Evolutionary conservation across 768 basidiomycete genomes (phyloP), one percentile per base, ranked within the genome.

Genomic region (Mycena galericulata): DNA sequence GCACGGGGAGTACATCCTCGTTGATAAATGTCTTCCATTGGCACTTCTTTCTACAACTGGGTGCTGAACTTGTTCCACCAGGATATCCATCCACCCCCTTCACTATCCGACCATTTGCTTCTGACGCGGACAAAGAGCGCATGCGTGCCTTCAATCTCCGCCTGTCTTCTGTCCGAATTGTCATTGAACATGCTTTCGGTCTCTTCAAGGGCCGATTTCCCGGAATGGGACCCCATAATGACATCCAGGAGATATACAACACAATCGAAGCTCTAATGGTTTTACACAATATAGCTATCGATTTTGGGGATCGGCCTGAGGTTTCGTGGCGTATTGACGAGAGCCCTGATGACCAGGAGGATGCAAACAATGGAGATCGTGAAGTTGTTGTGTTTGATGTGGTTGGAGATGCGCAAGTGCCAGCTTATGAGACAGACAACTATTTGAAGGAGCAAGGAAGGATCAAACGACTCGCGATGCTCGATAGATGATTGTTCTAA

Each of bases 111-210:
- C 77, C 77, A 12, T 78, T 76, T 61, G 65, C 4, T 14, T 14
- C 24, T 8, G 17, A n/a, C n/a, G n/a, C 18, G 29, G 62, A 68
- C 6, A 34, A 64, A n/a, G 18, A 53, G 26, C 67, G 58, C 9
- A 71, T 68, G 57, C 71, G 65, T 2, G 57, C 61, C 5, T 78
- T 75, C 34, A 77, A 77, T 47, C 38, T 51, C 4, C 53, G 30
- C 10, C 73, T 78, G 3, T 77, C 75, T 10, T 40, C 20, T 0
- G 38, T 73, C 4, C 70, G 69, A 2, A 75, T 77, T 30, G 15
- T n/a, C 26, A 65, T 76, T n/a, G 75, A 79, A 55, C 79, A 79
- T 71, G 63, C 73, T 14, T 79, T 79, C 73, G 77, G 78, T 4
- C 26, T 65, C 4, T 55, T 78, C n/a, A 79, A 79, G 49, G 79